These are phyloP conservation scores for Fistulifera pelliculosa DNA, from an alignment of 108 stramenopile species.

Conservation along the genomic window DNA sequence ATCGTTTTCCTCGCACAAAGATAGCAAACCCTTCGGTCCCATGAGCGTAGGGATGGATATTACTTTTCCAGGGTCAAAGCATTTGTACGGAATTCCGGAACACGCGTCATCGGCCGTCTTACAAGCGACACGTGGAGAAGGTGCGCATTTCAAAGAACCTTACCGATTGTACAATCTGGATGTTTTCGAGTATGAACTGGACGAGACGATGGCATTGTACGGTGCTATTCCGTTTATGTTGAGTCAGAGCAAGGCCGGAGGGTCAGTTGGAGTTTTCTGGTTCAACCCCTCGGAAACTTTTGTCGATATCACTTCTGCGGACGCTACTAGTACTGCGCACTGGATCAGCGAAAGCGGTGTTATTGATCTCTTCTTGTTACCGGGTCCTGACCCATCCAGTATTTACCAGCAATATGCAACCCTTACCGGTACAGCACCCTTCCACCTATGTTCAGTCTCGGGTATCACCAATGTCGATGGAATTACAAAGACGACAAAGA, in stretches of 20 bases:
- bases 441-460: slow-evolving; percentile 95
- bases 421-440: slow-evolving; percentile 82
- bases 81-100: slow-evolving; percentile 95
- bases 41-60: slow-evolving; percentile 95
- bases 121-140: slow-evolving; percentile 66
- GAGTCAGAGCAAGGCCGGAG: slow-evolving; percentile 52
- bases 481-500: slow-evolving; percentile 98
- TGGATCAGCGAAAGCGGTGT: slow-evolving; percentile 94
- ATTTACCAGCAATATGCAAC: slow-evolving; percentile 85
- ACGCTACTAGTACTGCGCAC: slow-evolving; percentile 47
- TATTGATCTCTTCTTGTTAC: slow-evolving; percentile 82
- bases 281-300: slow-evolving; percentile 99
- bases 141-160: slow-evolving; percentile 84
- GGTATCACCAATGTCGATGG: slow-evolving; percentile 99
- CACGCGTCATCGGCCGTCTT: slow-evolving; percentile 89
- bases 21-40: slow-evolving; percentile 87
- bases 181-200: slow-evolving; percentile 99
- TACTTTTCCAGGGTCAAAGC: slow-evolving; percentile 65
- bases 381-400: slow-evolving; percentile 59
- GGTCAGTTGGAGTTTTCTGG: slow-evolving; percentile 91
- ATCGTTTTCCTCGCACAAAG: slow-evolving; percentile 81
- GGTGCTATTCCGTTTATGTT: slow-evolving; percentile 89
- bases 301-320: slow-evolving; percentile 75
- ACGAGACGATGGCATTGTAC: slow-evolving; percentile 97
- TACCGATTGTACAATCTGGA: slow-evolving; percentile 99